Base-by-base conservation (phyloP, 2,329 filamentous ascomycete genomes). In the Trematosphaeria pertusa region DNA sequence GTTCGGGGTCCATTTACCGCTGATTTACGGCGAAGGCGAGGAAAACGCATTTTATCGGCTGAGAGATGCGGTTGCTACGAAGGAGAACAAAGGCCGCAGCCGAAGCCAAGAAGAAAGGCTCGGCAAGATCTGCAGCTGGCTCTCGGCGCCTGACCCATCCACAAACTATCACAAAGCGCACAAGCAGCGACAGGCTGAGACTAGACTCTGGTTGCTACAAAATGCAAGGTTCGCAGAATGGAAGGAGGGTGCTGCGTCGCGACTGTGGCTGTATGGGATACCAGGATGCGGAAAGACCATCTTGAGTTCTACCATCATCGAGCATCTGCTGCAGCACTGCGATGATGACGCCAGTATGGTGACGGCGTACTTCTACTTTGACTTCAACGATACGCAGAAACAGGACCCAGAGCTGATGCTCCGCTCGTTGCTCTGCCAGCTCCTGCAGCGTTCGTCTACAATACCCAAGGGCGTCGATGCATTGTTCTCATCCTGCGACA, bases 341-440 rank as follows among this genome's bases (percentile, higher is more conserved):
- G 20, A 33, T 3, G 12, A 44, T 7, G 39, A 56, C 43, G 2
- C 54, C n/a, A 35, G 37, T 14, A 49, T 35, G 24, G 50, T 43
- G 6, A 28, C 45, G 1, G 46, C 48, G 12, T 51, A 54, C 46
- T 60, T 58, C 43, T 58, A 43, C 37, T 60, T 58, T 26, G 52
- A 56, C 32, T 75, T 74, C 52, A 70, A 58, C 4, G 59, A 73
- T 37, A 31, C 10, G 3, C 32, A 56, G 8, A 75, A 73, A 41
- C 67, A 74, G 43, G 37, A 39, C 0, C 19, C 63, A 2, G 59
- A 68, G 5, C 47, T 56, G 1, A 59, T 70, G 48, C 5, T 75
- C 4, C 59, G 65, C 8, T 72, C 71, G n/a, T 48, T 75, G 1
- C 37, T 72, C 11, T 39, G 21, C 19, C 73, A 75, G 43, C 50